Evolutionary conservation across 192 early-diverging fungal species (phyloP), one percentile per base, ranked within the genome.

Genomic region (Helicostylum pulchrum): DNA sequence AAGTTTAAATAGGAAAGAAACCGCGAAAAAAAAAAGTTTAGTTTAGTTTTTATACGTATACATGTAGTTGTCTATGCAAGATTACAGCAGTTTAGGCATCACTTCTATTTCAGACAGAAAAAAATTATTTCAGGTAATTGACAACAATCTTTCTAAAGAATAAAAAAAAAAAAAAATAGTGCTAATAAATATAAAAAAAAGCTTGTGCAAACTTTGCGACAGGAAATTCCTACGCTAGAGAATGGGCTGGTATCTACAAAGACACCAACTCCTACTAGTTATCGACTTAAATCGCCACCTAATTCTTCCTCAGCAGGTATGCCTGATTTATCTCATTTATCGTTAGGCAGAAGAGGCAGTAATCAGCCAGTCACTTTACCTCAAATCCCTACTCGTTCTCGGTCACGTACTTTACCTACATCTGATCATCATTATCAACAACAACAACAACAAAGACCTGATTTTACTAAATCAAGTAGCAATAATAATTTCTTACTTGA

Each of bases 61-160:
- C 21, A 32, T 53, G 0, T 75, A 89, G 79, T 76, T 94, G 55
- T 89, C 86, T n/a, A 92, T 94, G 88, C 89, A 91, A 64, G 88
- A 86, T 62, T 86, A 84, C 59, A 76, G 70, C 32, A 68, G 68
- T 31, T 53, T 86, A 34, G 84, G 84, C 20, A 82, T 86, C 34
- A 83, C 76, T 15, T 76, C 79, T 19, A 82, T 83, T 71, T 76
- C 83, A 36, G 84, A 86, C 61, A 72, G 88, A 60, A 77, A 77
- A 61, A 77, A 72, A 32, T 63, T 84, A 31, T 85, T 85, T 58
- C 79, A 80, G 50, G 62, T 79, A 58, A 2, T 26, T 26, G 2
- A 2, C 26, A 26, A 26, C 26, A 26, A 67, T 26, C 21, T 21
- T 21, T 10, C 8, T 36, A 51, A n/a, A 20, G n/a, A 34, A 36